A percentile compares a stretch with the other conserved stretches of the same genome.
phyloP scores from a whole-genome alignment of 2,329 filamentous ascomycete species.

The Hymenoscyphus salicellus region DNA sequence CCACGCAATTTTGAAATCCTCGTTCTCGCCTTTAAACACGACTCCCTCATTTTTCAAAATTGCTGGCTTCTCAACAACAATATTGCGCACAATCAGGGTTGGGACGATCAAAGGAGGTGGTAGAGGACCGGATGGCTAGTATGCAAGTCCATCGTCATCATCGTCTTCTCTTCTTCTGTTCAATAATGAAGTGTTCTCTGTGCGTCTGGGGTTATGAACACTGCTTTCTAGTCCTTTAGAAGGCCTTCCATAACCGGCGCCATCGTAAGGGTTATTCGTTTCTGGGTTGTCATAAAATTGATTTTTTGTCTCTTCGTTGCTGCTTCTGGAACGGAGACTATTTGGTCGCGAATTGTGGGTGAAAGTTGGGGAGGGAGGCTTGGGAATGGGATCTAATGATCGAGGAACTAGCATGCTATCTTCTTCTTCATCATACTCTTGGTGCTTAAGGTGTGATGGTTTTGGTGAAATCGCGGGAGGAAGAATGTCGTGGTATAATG shows the following conservation, averaged over 20 bases:
- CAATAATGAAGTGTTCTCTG: slow-evolving; percentile 10
- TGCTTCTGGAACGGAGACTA: not conserved
- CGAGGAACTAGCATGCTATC: not conserved
- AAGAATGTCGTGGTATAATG: not conserved
- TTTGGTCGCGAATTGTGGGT: not conserved
- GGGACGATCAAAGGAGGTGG: not conserved
- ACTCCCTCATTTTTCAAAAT: not conserved
- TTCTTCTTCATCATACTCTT: not conserved
- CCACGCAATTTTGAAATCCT: slow-evolving; percentile 19
- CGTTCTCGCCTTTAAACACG: not conserved
- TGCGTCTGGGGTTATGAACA: slow-evolving; percentile 22
- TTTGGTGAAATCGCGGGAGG: not conserved
- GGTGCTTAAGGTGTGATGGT: not conserved
- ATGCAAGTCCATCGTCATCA: not conserved
- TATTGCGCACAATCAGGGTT: not conserved
- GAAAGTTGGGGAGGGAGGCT: not conserved
- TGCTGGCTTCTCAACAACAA: not conserved
- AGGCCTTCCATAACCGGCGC: not conserved
- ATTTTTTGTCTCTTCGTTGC: not conserved
- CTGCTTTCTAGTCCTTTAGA: slow-evolving; percentile 13
- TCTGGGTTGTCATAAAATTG: not conserved
- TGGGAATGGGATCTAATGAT: not conserved
- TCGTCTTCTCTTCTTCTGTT: not conserved
- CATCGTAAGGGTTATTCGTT: not conserved
- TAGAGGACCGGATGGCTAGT: not conserved